These are phyloP conservation scores for Chlamydomonas sp. DNA, from an alignment of 139 green algal genomes.

Conservation along the genomic window DNA sequence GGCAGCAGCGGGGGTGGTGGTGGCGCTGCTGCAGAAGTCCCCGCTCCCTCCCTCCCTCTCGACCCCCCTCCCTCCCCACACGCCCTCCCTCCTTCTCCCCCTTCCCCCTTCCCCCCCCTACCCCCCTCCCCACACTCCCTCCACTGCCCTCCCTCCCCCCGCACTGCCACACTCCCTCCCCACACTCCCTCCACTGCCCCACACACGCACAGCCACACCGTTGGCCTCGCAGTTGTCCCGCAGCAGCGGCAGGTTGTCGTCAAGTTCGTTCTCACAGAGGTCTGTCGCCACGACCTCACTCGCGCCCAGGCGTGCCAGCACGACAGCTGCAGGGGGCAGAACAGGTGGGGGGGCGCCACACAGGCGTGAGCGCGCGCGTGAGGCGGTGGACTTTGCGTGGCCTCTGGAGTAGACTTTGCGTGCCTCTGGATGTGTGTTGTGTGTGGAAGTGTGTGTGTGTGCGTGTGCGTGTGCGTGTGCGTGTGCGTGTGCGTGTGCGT, in stretches of 20 bases:
- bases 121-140: background rate
- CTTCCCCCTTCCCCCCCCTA: too few species aligned
- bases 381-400: background rate
- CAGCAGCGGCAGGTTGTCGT: conserved; percentile 52
- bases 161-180: background rate
- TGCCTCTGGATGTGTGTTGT: conserved; percentile 8
- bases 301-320: conserved; percentile 36
- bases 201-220: conserved; percentile 20
- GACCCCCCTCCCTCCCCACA: too few species aligned
- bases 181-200: background rate
- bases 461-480: too few species aligned
- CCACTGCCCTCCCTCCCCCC: background rate
- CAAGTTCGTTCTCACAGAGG: too few species aligned
- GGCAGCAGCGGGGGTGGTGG: too few species aligned
- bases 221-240: conserved; percentile 39
- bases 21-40: too few species aligned
- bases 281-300: conserved; percentile 43
- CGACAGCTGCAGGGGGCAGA: conserved; percentile 30
- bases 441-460: too few species aligned
- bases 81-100: background rate
- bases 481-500: too few species aligned
- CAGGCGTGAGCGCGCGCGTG: background rate
- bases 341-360: background rate
- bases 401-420: background rate
- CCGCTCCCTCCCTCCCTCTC: too few species aligned